Evolutionary conservation across 495 filamentous ascomycete species (phyloP).

Genomic region (Poronia punctata): DNA sequence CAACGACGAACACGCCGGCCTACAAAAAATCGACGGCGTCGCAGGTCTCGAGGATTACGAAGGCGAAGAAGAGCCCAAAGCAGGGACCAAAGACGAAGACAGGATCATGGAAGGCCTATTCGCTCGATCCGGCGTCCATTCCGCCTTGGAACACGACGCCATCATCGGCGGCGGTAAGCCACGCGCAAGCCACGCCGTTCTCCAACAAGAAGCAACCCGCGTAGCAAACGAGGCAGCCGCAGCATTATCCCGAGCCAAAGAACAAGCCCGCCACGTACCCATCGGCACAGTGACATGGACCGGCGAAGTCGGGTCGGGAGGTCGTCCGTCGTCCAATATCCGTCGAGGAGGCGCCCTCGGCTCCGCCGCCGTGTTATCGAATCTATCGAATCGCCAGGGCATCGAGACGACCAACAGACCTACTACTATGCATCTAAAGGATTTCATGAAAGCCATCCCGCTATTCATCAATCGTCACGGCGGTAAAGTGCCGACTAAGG

Average conservation of each 20-base stretch:
- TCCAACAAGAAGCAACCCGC: slow-evolving; percentile 72
- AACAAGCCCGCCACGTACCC: slow-evolving; percentile 61
- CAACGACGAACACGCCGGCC: slow-evolving; percentile 15
- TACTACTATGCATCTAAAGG: slow-evolving; percentile 29
- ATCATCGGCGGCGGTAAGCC: slow-evolving; percentile 63
- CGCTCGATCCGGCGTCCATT: slow-evolving; percentile 73
- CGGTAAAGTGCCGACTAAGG: slow-evolving; percentile 63
- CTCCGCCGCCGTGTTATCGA: slow-evolving; percentile 52
- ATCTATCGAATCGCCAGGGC: slow-evolving; percentile 51
- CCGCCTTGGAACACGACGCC: slow-evolving; percentile 79
- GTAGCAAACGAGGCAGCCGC: slow-evolving; percentile 72
- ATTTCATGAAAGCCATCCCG: slow-evolving; percentile 68
- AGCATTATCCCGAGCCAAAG: slow-evolving; percentile 63
- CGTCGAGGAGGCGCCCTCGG: slow-evolving; percentile 37
- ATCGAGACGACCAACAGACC: slow-evolving; percentile 25
- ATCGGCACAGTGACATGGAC: slow-evolving; percentile 94
- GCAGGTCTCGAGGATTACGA: slow-evolving; percentile 34
- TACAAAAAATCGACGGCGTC: slow-evolving; percentile 32
- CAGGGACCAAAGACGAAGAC: slow-evolving; percentile 39
- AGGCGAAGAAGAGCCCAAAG: slow-evolving; percentile 26
- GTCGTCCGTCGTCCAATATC: slow-evolving; percentile 38
- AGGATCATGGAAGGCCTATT: slow-evolving; percentile 85
- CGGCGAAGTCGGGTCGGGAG: slow-evolving; percentile 68
- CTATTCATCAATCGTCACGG: slow-evolving; percentile 65
- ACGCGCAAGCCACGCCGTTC: slow-evolving; percentile 60